Conservation (phyloP, 2,329 filamentous ascomycete species). For the Diaporthe citriasiana region DNA sequence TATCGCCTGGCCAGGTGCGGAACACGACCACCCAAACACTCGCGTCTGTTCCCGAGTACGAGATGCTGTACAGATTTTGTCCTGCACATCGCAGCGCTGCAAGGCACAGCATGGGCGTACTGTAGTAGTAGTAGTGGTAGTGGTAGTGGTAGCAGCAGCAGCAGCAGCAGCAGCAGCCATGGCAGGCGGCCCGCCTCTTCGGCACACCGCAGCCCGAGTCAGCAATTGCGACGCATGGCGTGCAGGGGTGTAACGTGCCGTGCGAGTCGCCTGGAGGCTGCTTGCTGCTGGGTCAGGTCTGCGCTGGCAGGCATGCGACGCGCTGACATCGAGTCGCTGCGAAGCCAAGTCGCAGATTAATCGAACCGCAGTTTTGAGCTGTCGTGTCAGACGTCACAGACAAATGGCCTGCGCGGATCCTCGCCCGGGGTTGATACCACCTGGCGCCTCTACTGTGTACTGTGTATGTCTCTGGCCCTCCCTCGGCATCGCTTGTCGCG, state of each 20-base stretch:
- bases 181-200: conserved; percentile 25
- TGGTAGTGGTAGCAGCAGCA: too few species aligned
- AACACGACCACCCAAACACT: neutral
- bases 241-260: conserved; percentile 24
- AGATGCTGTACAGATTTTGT: conserved; percentile 1
- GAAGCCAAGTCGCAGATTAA: conserved; percentile 1
- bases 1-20: neutral
- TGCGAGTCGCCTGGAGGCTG: neutral
- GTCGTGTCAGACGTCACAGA: conserved; percentile 5
- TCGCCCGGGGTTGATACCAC: conserved; percentile 1
- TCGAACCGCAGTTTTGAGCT: neutral
- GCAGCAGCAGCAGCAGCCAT: too few species aligned
- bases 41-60: conserved; percentile 4
- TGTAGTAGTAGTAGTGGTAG: neutral
- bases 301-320: conserved; percentile 20
- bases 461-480: neutral
- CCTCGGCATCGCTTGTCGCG: conserved; percentile 7
- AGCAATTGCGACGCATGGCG: conserved; percentile 6
- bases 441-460: neutral
- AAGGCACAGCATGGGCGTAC: neutral
- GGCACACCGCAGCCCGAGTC: conserved; percentile 32
- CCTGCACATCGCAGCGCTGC: neutral
- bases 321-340: neutral
- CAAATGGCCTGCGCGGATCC: neutral
- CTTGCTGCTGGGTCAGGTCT: neutral